Evolutionary conservation across 768 basidiomycete genomes (phyloP).

Genomic region (Neoboletus magnificus): DNA sequence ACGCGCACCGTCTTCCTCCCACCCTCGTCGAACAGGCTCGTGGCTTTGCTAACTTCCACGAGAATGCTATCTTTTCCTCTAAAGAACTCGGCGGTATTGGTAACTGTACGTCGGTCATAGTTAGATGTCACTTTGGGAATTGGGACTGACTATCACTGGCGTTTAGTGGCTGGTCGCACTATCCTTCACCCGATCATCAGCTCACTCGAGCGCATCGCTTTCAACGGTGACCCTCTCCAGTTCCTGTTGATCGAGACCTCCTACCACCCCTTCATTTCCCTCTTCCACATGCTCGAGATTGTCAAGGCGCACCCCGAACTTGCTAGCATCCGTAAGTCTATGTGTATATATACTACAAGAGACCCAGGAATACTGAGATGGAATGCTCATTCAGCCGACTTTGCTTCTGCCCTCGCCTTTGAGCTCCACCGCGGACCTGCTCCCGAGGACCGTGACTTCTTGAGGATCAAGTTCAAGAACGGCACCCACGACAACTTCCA

Average conservation of each 20-base stretch:
- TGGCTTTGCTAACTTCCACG: constrained; percentile 75
- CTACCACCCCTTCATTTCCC: constrained; percentile 88
- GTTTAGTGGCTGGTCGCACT: constrained; percentile 76
- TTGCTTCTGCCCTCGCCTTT: constrained; percentile 68
- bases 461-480: constrained; percentile 85
- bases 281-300: constrained; percentile 77
- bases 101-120: constrained; percentile 57
- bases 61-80: constrained; percentile 70
- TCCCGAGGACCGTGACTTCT: constrained; percentile 74
- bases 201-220: constrained; percentile 74
- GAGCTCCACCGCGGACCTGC: constrained; percentile 75
- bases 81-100: constrained; percentile 61
- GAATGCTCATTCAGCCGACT: constrained; percentile 52
- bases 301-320: constrained; percentile 55
- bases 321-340: constrained; percentile 59
- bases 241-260: constrained; percentile 76
- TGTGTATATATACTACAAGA: background rate
- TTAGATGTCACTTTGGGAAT: background rate
- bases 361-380: constrained; percentile 9
- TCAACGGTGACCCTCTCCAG: constrained; percentile 75
- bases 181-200: constrained; percentile 67
- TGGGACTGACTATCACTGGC: constrained; percentile 8
- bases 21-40: constrained; percentile 71
- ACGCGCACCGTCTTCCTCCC: constrained; percentile 77
- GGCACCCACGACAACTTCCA: constrained; percentile 63